Evolutionary conservation across 1,139 yeast genomes (phyloP), one percentile per base, ranked within the genome.

Genomic region (Suhomyces yuchorum): DNA sequence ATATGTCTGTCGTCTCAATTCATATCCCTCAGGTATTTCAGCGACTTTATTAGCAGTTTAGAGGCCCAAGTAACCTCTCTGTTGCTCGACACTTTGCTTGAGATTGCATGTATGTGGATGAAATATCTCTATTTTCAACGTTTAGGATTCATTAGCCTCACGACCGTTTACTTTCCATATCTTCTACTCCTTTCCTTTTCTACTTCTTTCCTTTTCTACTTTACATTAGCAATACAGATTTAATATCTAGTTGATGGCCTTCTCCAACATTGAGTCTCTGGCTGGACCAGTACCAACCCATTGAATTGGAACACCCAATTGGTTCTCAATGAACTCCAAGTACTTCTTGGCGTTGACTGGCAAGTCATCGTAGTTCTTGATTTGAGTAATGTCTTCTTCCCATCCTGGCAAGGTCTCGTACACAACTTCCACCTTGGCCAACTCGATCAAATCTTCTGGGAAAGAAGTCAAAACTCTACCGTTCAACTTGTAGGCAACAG

Each of bases 201-300:
- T 40, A 40, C 43, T 20, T 7, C 15, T 15, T 3, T 20, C 35
- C 37, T 39, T 14, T 33, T 45, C 45, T 45, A 45, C 36, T 37
- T 37, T 44, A 33, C 43, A 38, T 43, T 30, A 37, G 7, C 15
- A 23, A 33, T 38, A 34, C 36, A 26, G n/a, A 23, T 14, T 36
- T n/a, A 18, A 30, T 37, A 14, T 15, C 42, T 42, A 40, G 30
- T 28, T 40, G 38, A 60, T 38, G 28, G 58, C 51, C 63, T 79
- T 79, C 51, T 68, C 80, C 59, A 87, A 75, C 95, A 87, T 87
- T 33, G 87, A 81, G 50, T 83, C 96, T 75, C 99, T 88, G 46
- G 91, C 96, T 54, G 99, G 98, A 54, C 99, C 99, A 51, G 96
- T 95, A 66, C 99, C 99, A 55, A 93, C 93, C 97, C 98, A 93